Base-by-base conservation (phyloP, 768 basidiomycete genomes). In the Mycena amicta region DNA sequence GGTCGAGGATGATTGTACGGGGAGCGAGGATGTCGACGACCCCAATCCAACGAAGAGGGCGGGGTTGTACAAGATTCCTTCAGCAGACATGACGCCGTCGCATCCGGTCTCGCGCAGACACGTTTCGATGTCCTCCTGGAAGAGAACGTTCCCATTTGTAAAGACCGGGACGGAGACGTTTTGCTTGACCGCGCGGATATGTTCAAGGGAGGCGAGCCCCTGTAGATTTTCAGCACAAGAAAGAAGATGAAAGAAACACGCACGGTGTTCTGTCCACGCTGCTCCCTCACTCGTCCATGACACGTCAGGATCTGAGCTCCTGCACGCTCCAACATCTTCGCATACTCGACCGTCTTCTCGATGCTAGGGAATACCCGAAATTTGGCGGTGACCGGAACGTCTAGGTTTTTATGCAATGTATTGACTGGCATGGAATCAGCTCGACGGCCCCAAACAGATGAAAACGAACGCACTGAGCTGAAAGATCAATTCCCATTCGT, bases 281-380 rank as follows among this genome's bases (percentile, higher is more conserved):
- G 94, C 64, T 98, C 95, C 28, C 95, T 83, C 43, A 87, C 81
- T 5, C 97, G 85, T 0, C 97, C 97, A 63, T 99, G 97, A 63
- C 93, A 93, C 0, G 95, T 93, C 12, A 98, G 76, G 43, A 98
- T 93, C 68, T 98, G 95, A 0, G 96, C 97, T 0, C 97, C 97
- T 0, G 97, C 95, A 0, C 85, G 77, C 74, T 97, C 95, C 39
- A 99, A 85, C 95, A 98, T 97, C 69, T 90, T 84, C 2, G 97
- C 97, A 64, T 99, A 99, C 60, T 87, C 89, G 1, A 98, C 87
- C 0, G 96, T 98, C 74, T 89, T 90, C 66, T 92, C 89, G 26
- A 92, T 71, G 0, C 87, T 86, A 1, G 90, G 84, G 71, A 95
- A 98, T 2, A 96, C 87, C 6, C 97, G 86, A 72, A 98, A 97